Percentiles rank a stretch among this genome's conserved stretches.
phyloP scores from a whole-genome alignment of 352 stramenopile genomes.

The Phytophthora sansomeana region DNA sequence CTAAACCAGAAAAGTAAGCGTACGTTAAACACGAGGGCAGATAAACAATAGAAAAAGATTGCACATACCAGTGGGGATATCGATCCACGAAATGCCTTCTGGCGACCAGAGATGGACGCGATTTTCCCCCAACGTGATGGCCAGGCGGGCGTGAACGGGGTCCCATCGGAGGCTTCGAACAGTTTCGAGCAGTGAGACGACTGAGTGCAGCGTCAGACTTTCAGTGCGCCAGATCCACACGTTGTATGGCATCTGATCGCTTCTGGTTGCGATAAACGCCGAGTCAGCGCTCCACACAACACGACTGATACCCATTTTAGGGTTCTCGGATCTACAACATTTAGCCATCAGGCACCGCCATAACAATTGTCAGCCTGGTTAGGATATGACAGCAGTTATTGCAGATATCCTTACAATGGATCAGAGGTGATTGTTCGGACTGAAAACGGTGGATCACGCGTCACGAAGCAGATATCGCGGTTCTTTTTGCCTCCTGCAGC shows the following conservation, averaged over 20 bases:
- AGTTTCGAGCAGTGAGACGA: slow-evolving; percentile 69
- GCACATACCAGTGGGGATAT: slow-evolving; percentile 59
- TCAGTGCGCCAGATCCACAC: slow-evolving; percentile 87
- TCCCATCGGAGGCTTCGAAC: slow-evolving; percentile 78
- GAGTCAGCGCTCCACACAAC: slow-evolving; percentile 76
- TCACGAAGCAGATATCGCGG: slow-evolving; percentile 75
- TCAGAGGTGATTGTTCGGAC: slow-evolving; percentile 70
- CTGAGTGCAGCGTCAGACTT: slow-evolving; percentile 70
- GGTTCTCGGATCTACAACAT: slow-evolving; percentile 65
- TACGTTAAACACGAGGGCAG: not conserved
- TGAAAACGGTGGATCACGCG: slow-evolving; percentile 74
- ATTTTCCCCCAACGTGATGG: slow-evolving; percentile 65
- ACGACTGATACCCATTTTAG: slow-evolving; percentile 74
- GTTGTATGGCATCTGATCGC: slow-evolving; percentile 86
- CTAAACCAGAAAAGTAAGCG: slow-evolving; percentile 30
- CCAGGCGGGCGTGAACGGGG: slow-evolving; percentile 51
- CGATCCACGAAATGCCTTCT: slow-evolving; percentile 75
- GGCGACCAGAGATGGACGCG: slow-evolving; percentile 78
- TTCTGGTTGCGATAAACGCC: slow-evolving; percentile 77
- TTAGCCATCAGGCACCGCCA: not conserved
- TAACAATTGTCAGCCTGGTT: slow-evolving; percentile 1
- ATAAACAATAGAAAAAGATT: slow-evolving; percentile 13
- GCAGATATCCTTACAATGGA: slow-evolving; percentile 58
- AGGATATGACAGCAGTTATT: not conserved
- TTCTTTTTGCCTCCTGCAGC: slow-evolving; percentile 58